Evolutionary conservation across 1,284 basidiomycete species (phyloP).

Genomic region (Fistulina hepatica): DNA sequence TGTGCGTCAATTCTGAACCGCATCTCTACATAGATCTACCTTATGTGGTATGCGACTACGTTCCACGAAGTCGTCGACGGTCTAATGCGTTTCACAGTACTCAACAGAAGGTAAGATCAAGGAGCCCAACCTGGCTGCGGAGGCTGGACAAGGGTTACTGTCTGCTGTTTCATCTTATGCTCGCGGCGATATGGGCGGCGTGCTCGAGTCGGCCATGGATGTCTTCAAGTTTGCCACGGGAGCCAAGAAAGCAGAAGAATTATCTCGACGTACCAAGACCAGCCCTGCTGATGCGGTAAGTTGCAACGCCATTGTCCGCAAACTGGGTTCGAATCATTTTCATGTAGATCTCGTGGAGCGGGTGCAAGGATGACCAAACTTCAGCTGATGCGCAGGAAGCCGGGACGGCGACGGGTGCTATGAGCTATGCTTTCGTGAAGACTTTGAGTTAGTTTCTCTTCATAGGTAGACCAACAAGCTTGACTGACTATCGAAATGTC

Average conservation of each 20-base stretch:
- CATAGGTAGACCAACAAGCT: conserved; percentile 1
- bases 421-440: conserved; percentile 60
- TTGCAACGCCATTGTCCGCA: conserved; percentile 9
- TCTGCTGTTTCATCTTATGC: conserved; percentile 62
- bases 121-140: conserved; percentile 75
- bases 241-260: conserved; percentile 50
- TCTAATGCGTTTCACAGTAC: conserved; percentile 43
- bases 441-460: neutral
- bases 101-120: conserved; percentile 91
- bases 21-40: conserved; percentile 38
- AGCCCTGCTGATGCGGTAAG: conserved; percentile 62
- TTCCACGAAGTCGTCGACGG: neutral
- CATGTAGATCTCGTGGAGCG: conserved; percentile 64
- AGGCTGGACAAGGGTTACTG: conserved; percentile 67
- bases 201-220: conserved; percentile 45
- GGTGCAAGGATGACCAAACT: conserved; percentile 90
- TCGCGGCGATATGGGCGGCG: conserved; percentile 66
- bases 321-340: conserved; percentile 1
- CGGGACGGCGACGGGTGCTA: conserved; percentile 79
- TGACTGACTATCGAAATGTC: conserved; percentile 66
- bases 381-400: conserved; percentile 82
- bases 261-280: conserved; percentile 59
- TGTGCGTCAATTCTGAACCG: neutral
- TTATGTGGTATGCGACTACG: conserved; percentile 34
- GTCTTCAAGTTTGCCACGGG: conserved; percentile 40